Conservation (phyloP, 371 early-diverging fungal genomes). For the Mortierella sp. region DNA sequence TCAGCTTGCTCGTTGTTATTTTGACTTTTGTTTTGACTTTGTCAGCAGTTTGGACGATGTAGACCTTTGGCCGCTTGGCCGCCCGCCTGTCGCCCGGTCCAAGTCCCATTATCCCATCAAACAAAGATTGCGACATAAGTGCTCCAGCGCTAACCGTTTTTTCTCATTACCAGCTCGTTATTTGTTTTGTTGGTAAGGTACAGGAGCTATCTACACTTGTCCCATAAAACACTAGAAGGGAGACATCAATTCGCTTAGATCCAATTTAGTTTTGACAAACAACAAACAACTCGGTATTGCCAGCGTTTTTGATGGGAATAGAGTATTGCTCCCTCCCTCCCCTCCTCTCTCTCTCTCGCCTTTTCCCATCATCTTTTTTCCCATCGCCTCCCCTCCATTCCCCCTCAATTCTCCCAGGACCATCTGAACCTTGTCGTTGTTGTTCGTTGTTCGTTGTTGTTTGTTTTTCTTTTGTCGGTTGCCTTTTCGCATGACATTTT, state of each 20-base stretch:
- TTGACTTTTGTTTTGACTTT: neutral
- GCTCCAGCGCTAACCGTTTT: neutral
- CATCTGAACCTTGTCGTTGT: neutral
- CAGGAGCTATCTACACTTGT: neutral
- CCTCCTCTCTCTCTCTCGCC: neutral
- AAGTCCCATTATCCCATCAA: neutral
- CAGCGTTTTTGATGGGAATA: neutral
- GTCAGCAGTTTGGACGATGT: conserved; percentile 7
- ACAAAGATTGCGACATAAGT: conserved; percentile 7
- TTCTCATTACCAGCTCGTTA: neutral
- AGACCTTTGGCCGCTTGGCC: conserved; percentile 7
- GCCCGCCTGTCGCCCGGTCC: neutral
- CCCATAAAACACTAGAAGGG: neutral
- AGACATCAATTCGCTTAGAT: neutral
- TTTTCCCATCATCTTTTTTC: neutral
- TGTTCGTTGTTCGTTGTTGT: neutral
- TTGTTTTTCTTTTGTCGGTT: neutral
- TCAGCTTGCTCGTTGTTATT: neutral
- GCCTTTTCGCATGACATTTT: neutral
- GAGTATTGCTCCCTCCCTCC: neutral
- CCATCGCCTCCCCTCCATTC: neutral
- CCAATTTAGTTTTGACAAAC: neutral
- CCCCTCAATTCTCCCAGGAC: neutral
- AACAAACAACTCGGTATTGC: neutral
- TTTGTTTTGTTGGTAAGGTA: neutral